Conservation (phyloP, 73 alveolate species). For the Breviolum minutum region DNA sequence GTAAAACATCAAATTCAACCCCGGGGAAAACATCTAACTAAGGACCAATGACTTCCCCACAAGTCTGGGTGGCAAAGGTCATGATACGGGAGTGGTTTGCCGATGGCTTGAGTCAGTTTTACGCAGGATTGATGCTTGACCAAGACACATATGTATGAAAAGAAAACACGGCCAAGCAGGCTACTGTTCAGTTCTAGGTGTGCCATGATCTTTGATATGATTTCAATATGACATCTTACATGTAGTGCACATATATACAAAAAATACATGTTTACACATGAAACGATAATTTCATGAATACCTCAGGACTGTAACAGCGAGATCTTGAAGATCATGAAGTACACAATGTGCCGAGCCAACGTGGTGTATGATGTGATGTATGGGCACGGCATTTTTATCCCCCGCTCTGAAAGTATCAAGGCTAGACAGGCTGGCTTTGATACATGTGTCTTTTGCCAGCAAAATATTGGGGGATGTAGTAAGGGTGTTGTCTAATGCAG, state of each 20-base stretch:
- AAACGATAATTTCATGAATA: no score
- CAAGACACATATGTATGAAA: not conserved
- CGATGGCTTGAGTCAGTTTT: not conserved
- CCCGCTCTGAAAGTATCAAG: not conserved
- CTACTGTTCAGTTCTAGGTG: not conserved
- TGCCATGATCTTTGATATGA: not conserved
- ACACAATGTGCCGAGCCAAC: not conserved
- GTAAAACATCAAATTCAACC: no score
- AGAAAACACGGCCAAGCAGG: no score
- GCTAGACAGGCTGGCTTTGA: not conserved
- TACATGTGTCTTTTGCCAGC: not conserved
- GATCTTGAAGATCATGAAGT: not conserved
- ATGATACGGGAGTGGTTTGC: conserved; percentile 15
- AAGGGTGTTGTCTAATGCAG: no score
- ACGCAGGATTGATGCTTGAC: not conserved
- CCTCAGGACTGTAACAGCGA: not conserved
- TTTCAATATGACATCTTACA: not conserved
- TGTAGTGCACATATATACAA: not conserved
- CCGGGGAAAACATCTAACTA: no score
- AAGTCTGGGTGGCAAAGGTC: not conserved
- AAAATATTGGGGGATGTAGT: no score
- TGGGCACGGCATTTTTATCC: not conserved
- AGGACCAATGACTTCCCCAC: conserved; percentile 22
- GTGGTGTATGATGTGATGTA: not conserved
- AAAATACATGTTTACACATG: not conserved